These are phyloP conservation scores for Zopfochytrium polystomum DNA, from an alignment of 371 early-diverging fungal genomes.

Conservation along the genomic window DNA sequence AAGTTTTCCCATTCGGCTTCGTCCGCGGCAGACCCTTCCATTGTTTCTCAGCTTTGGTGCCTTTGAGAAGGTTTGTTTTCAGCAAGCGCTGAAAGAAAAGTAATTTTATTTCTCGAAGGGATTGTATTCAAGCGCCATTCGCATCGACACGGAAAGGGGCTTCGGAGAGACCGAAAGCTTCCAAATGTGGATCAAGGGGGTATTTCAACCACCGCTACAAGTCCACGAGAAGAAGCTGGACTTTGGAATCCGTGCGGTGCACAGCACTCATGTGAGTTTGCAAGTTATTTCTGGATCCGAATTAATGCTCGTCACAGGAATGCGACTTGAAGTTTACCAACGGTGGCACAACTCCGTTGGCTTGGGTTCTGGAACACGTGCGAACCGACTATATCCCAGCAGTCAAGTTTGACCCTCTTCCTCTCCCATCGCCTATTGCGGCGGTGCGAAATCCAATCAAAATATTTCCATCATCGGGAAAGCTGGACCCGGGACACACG, in stretches of 20 bases:
- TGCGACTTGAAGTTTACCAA: slow-evolving; percentile 46
- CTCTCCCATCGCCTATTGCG: slow-evolving; percentile 21
- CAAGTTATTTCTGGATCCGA: not conserved
- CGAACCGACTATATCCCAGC: slow-evolving; percentile 27
- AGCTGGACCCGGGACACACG: slow-evolving; percentile 41
- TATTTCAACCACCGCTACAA: slow-evolving; percentile 43
- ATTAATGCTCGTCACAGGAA: slow-evolving; percentile 17
- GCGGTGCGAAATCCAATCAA: slow-evolving; percentile 35
- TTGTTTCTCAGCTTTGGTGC: slow-evolving; percentile 35
- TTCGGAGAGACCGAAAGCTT: slow-evolving; percentile 34
- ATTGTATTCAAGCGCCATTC: slow-evolving; percentile 20
- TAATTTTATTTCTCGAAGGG: slow-evolving; percentile 25
- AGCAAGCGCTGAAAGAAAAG: not conserved
- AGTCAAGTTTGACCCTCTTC: slow-evolving; percentile 32
- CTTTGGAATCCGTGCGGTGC: slow-evolving; percentile 49
- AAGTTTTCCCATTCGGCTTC: slow-evolving; percentile 26
- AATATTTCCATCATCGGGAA: slow-evolving; percentile 42
- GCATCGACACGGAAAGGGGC: slow-evolving; percentile 37
- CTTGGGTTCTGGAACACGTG: slow-evolving; percentile 37
- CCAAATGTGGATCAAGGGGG: slow-evolving; percentile 35
- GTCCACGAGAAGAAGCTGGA: slow-evolving; percentile 46
- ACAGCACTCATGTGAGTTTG: slow-evolving; percentile 41
- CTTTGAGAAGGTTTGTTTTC: slow-evolving; percentile 35
- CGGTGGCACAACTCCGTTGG: slow-evolving; percentile 35
- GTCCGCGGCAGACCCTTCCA: slow-evolving; percentile 26